A percentile compares a stretch with the other conserved stretches of the same genome.
phyloP scores from a whole-genome alignment of 2,329 filamentous ascomycete genomes.

The Scedosporium boydii region DNA sequence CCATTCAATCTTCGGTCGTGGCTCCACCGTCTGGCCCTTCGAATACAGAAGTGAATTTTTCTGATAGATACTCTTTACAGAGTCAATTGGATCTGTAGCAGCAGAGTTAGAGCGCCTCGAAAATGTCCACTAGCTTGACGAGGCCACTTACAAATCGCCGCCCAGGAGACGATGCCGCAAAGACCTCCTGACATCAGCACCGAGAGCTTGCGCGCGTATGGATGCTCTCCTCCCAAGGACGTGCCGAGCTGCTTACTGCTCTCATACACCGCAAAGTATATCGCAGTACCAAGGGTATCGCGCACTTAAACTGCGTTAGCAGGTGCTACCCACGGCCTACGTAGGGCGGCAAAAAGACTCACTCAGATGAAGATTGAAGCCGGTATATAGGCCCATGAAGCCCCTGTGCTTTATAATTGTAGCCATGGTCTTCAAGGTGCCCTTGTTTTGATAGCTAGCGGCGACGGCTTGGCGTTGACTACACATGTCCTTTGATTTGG shows the following conservation, averaged over 20 bases:
- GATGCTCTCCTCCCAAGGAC: conserved; percentile 60
- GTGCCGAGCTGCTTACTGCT: conserved; percentile 74
- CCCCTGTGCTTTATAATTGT: conserved; percentile 71
- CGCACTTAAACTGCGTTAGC: conserved; percentile 45
- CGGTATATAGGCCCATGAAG: conserved; percentile 65
- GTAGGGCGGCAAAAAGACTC: conserved; percentile 25
- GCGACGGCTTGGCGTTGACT: conserved; percentile 50
- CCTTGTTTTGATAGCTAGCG: conserved; percentile 67
- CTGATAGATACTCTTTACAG: conserved; percentile 78
- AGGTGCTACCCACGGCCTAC: conserved; percentile 1
- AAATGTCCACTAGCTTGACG: background rate
- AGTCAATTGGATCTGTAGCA: conserved; percentile 58
- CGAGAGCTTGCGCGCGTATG: conserved; percentile 69
- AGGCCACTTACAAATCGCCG: conserved; percentile 52
- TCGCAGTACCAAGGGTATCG: conserved; percentile 72
- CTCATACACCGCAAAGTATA: conserved; percentile 87
- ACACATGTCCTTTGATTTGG: conserved; percentile 12
- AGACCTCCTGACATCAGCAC: conserved; percentile 71
- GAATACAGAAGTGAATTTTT: conserved; percentile 66
- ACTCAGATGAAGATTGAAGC: conserved; percentile 71
- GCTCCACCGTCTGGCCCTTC: conserved; percentile 52
- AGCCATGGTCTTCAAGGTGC: conserved; percentile 64
- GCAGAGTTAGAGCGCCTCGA: conserved; percentile 6
- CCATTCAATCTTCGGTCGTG: conserved; percentile 66
- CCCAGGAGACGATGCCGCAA: conserved; percentile 79